These are phyloP conservation scores for Ogataea nakhonphanomensis DNA, from an alignment of 805 yeast genomes.

Conservation along the genomic window DNA sequence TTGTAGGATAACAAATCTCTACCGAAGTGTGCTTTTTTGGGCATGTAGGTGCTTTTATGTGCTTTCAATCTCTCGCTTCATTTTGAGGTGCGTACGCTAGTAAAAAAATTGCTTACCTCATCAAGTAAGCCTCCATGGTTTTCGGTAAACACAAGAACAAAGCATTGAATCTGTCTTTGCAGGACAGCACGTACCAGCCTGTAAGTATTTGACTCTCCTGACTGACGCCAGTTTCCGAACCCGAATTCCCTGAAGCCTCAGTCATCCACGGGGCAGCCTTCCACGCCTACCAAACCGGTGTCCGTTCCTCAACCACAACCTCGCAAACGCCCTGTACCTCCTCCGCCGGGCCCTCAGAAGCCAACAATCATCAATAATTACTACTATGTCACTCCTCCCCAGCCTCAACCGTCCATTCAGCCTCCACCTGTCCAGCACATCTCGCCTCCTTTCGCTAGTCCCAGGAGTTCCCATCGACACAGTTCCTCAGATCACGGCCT, in stretches of 20 bases:
- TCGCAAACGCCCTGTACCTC: constrained; percentile 18
- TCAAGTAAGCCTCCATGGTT: constrained; percentile 14
- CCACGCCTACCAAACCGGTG: constrained; percentile 14
- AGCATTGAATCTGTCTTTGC: constrained; percentile 17
- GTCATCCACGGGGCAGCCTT: constrained; percentile 15
- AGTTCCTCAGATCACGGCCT: background rate
- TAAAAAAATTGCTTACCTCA: constrained; percentile 5
- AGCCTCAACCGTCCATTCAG: too few species aligned
- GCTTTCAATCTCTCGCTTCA: background rate
- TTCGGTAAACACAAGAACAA: constrained; percentile 21
- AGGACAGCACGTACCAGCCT: constrained; percentile 22
- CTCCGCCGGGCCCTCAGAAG: constrained; percentile 15
- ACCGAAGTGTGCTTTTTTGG: background rate
- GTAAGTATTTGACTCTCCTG: constrained; percentile 11
- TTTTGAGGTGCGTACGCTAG: background rate
- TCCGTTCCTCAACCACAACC: constrained; percentile 13
- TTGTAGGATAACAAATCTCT: too few species aligned
- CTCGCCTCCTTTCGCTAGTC: background rate
- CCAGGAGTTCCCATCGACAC: background rate
- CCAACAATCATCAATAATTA: constrained; percentile 21
- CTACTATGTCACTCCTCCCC: constrained; percentile 16
- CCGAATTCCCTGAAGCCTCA: constrained; percentile 22
- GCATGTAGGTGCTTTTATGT: background rate
- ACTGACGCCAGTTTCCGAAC: constrained; percentile 18
- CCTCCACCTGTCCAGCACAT: constrained; percentile 11